Conservation (phyloP, 208 protist species). For the Leishmania arabica region DNA sequence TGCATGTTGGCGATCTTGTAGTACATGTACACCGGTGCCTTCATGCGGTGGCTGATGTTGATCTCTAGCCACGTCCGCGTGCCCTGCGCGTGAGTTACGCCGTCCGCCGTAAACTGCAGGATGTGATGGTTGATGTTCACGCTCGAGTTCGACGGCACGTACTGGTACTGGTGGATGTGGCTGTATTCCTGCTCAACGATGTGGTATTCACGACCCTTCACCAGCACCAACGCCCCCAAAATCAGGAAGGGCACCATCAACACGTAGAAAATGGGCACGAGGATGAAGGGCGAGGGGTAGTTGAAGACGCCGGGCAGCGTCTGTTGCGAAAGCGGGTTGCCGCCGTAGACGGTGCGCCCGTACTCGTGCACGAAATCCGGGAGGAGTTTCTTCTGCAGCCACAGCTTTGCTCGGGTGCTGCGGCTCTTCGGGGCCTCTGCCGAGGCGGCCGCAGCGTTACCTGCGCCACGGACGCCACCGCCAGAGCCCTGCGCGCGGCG, state of each 20-base stretch:
- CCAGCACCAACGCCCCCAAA: constrained; percentile 45
- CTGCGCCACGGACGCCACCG: background rate
- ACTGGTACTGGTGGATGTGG: constrained; percentile 80
- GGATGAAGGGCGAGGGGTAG: constrained; percentile 51
- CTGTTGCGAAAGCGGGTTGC: constrained; percentile 74
- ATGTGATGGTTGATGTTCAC: constrained; percentile 80
- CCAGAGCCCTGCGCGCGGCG: background rate
- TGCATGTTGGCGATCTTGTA: constrained; percentile 97
- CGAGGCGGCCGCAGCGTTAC: background rate
- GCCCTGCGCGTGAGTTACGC: constrained; percentile 58
- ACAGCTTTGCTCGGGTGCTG: constrained; percentile 5
- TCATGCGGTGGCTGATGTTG: constrained; percentile 60
- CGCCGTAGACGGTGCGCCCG: constrained; percentile 77
- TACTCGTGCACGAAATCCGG: constrained; percentile 44
- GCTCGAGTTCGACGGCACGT: constrained; percentile 52
- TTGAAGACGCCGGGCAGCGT: constrained; percentile 69
- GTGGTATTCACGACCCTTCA: constrained; percentile 31
- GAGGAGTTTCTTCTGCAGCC: constrained; percentile 35
- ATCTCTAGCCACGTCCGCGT: constrained; percentile 69
- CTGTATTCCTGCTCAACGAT: constrained; percentile 55
- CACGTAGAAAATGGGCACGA: constrained; percentile 55
- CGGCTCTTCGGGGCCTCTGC: background rate
- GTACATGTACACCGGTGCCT: constrained; percentile 96
- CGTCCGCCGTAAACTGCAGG: constrained; percentile 52
- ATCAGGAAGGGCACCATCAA: constrained; percentile 61